Percentiles rank a stretch among this genome's conserved stretches.
Conservation (phyloP, 1,284 basidiomycete genomes). For the Pseudozyma hubeiensis region DNA sequence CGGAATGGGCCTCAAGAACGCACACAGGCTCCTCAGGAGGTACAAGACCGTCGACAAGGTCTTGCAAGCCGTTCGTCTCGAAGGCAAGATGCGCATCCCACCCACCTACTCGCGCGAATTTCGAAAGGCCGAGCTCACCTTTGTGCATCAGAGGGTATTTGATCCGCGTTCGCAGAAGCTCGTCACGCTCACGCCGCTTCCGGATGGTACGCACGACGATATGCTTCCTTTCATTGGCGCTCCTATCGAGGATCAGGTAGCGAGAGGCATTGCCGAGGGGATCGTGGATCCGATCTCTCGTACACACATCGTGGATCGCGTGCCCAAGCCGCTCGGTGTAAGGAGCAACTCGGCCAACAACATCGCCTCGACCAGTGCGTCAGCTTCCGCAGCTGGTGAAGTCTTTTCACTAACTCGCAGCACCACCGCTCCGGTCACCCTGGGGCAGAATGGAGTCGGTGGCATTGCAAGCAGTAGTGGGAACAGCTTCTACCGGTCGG, state of each 20-base stretch:
- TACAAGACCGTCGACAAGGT: conserved; percentile 89
- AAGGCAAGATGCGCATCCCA: conserved; percentile 87
- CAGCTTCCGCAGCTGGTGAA: neutral
- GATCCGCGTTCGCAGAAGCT: conserved; percentile 73
- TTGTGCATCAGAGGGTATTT: conserved; percentile 92
- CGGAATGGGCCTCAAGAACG: conserved; percentile 79
- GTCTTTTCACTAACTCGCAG: conserved; percentile 16
- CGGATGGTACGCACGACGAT: conserved; percentile 46
- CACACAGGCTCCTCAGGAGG: conserved; percentile 82
- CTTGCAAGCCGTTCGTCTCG: conserved; percentile 81
- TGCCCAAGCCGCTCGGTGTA: conserved; percentile 14
- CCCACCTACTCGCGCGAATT: conserved; percentile 75
- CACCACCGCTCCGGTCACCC: conserved; percentile 18
- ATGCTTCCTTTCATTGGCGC: conserved; percentile 63
- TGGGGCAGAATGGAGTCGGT: neutral
- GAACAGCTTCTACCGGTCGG: conserved; percentile 23
- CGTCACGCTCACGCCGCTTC: conserved; percentile 59
- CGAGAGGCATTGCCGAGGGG: conserved; percentile 78
- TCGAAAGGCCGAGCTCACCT: conserved; percentile 84
- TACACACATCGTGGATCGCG: conserved; percentile 72
- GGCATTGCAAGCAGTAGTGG: neutral
- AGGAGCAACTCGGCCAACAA: conserved; percentile 27
- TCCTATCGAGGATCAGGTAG: conserved; percentile 61
- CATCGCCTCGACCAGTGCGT: conserved; percentile 1
- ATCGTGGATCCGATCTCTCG: conserved; percentile 82